A percentile compares a stretch with the other conserved stretches of the same genome.
phyloP scores from a whole-genome alignment of 441 rosid genomes.

The Raphanus hybrid region DNA sequence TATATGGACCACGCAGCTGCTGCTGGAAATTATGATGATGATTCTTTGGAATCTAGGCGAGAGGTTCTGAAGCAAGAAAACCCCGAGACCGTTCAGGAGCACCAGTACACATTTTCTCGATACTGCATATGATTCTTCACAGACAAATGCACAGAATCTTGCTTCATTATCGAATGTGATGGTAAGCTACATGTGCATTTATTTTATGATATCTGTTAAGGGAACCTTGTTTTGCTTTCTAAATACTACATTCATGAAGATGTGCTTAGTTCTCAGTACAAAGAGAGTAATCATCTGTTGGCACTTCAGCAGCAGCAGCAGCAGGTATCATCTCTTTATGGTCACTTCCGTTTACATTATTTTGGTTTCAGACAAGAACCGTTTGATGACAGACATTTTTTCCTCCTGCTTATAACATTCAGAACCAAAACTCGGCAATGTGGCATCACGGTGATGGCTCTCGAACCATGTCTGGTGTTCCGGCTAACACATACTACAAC shows the following conservation, averaged over 20 bases:
- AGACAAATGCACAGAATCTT: too few relatives aligned
- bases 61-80: conserved; percentile 76
- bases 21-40: conserved; percentile 58
- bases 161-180: too few relatives aligned
- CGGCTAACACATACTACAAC: background rate
- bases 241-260: conserved; percentile 50
- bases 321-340: conserved; percentile 40
- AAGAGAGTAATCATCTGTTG: conserved; percentile 72
- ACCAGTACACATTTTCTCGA: conserved; percentile 58
- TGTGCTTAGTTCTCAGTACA: conserved; percentile 38
- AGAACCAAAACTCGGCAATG: conserved; percentile 83
- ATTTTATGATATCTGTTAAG: too few relatives aligned
- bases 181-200: too few relatives aligned
- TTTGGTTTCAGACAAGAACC: background rate
- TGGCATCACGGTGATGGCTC: background rate
- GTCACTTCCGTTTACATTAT: background rate
- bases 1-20: conserved; percentile 49
- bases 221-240: too few relatives aligned
- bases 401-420: conserved; percentile 29
- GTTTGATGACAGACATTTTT: conserved; percentile 7
- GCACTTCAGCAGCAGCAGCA: conserved; percentile 71
- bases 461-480: background rate
- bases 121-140: too few relatives aligned
- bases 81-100: conserved; percentile 58
- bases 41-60: conserved; percentile 58